Conservation (phyloP, 2,329 filamentous ascomycete species). For the Colletotrichum gloeosporioides region DNA sequence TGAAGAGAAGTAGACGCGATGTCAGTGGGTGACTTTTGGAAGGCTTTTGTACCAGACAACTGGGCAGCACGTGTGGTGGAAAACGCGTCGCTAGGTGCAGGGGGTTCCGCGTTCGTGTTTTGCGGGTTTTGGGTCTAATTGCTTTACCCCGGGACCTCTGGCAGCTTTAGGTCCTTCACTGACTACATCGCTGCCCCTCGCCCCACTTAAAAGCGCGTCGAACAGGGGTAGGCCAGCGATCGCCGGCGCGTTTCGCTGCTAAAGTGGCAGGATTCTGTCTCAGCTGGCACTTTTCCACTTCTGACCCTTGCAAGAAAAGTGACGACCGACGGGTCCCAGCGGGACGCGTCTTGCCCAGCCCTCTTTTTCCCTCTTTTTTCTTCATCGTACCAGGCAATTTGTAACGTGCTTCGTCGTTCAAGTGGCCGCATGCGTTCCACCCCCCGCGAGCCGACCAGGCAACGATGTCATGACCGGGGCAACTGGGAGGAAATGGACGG, state of each 20-base stretch:
- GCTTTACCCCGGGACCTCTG: background rate
- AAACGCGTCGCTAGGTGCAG: conserved; percentile 12
- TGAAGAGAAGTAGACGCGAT: conserved; percentile 1
- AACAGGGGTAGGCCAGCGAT: background rate
- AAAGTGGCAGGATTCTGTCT: conserved; percentile 11
- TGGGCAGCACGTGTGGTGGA: conserved; percentile 9
- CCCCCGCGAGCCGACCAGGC: background rate
- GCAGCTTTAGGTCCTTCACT: background rate
- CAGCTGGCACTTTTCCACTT: conserved; percentile 6
- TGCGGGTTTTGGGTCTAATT: background rate
- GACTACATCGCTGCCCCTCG: background rate
- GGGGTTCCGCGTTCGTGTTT: conserved; percentile 16
- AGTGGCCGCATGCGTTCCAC: conserved; percentile 14
- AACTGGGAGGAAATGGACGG: background rate
- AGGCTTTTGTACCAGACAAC: conserved; percentile 21
- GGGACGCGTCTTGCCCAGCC: conserved; percentile 12
- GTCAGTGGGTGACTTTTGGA: background rate
- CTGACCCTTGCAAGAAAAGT: background rate
- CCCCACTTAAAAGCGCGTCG: conserved; percentile 16
- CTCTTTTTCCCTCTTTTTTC: background rate
- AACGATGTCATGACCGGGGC: conserved; percentile 16
- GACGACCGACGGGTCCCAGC: background rate
- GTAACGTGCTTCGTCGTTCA: background rate
- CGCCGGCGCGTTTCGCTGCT: conserved; percentile 10
- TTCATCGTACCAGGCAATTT: background rate